A percentile compares a stretch with the other conserved stretches of the same genome.
These are phyloP conservation scores for Aotearoamyces nothofagi DNA, from an alignment of 2,329 filamentous ascomycete species.

Conservation along the genomic window DNA sequence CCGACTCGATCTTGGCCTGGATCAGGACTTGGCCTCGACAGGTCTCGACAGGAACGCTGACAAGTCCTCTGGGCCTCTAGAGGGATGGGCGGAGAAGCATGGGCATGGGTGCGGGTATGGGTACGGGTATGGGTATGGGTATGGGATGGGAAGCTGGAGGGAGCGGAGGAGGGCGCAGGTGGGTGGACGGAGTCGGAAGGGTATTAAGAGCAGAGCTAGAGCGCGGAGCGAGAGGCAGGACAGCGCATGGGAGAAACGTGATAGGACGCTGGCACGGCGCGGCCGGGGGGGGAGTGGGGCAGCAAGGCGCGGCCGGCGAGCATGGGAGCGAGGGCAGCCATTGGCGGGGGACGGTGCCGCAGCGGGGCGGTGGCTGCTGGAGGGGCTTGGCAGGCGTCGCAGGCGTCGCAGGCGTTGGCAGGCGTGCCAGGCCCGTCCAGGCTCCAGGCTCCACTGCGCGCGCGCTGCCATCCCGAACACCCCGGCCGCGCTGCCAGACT, in stretches of 20 bases:
- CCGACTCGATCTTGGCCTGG: not conserved
- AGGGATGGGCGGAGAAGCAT: too few species aligned
- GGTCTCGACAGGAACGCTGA: too few species aligned
- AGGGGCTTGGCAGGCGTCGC: too few species aligned
- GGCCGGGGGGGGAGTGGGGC: conserved; percentile 4
- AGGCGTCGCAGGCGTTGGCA: conserved; percentile 1
- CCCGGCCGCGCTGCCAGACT: too few species aligned
- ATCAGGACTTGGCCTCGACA: not conserved
- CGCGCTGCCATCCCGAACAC: too few species aligned
- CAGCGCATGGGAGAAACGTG: conserved; percentile 19
- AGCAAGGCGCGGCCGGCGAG: conserved; percentile 4
- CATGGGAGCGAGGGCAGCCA: conserved; percentile 1
- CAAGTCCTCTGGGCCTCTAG: too few species aligned
- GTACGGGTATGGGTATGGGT: too few species aligned
- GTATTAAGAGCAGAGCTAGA: conserved; percentile 7
- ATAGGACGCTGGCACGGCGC: conserved; percentile 13
- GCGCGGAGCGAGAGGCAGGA: conserved; percentile 7
- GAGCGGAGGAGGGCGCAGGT: too few species aligned
- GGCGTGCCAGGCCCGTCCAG: not conserved
- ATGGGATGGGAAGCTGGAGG: too few species aligned
- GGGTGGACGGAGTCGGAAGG: too few species aligned
- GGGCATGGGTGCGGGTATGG: too few species aligned
- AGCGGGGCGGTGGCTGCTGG: not conserved
- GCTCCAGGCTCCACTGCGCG: too few species aligned
- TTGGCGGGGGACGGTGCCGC: not conserved